These are phyloP conservation scores for Colletotrichum eleusines DNA, from an alignment of 2,329 filamentous ascomycete genomes.

Conservation along the genomic window DNA sequence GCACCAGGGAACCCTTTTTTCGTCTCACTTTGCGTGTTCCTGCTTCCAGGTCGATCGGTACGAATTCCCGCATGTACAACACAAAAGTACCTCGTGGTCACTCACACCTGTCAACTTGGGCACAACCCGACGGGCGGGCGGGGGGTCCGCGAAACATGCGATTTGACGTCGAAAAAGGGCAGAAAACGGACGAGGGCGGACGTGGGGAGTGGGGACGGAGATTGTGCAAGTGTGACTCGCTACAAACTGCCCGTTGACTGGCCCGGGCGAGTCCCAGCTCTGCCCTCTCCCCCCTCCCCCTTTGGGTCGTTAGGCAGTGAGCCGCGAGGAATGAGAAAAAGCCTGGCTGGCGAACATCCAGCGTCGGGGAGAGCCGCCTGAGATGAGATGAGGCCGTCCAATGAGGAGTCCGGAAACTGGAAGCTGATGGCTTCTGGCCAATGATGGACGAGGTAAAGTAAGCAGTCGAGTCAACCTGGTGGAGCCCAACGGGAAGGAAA, in stretches of 20 bases:
- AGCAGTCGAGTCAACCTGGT: constrained; percentile 29
- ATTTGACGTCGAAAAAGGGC: constrained; percentile 40
- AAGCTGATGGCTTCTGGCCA: constrained; percentile 11
- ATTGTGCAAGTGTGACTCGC: constrained; percentile 32
- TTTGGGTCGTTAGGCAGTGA: neutral
- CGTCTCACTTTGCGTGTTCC: neutral
- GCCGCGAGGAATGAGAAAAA: neutral
- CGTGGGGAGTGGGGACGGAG: constrained; percentile 26
- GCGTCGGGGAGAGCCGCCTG: constrained; percentile 26
- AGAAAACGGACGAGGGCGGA: constrained; percentile 38
- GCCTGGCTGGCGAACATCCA: constrained; percentile 25
- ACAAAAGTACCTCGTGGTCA: constrained; percentile 1
- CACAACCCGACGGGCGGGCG: constrained; percentile 26
- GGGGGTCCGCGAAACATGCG: constrained; percentile 37
- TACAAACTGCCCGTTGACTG: constrained; percentile 7
- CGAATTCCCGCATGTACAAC: constrained; percentile 21
- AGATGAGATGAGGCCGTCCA: constrained; percentile 12
- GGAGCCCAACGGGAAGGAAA: constrained; percentile 18
- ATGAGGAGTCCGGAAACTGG: neutral
- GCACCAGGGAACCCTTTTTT: constrained; percentile 6
- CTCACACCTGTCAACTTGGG: constrained; percentile 19
- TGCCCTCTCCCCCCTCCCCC: constrained; percentile 8
- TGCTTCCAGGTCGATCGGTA: constrained; percentile 9
- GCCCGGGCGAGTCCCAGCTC: neutral
- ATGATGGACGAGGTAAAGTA: constrained; percentile 28